Conservation (phyloP, 208 protist genomes). For the Balamuthia mandrillaris region DNA sequence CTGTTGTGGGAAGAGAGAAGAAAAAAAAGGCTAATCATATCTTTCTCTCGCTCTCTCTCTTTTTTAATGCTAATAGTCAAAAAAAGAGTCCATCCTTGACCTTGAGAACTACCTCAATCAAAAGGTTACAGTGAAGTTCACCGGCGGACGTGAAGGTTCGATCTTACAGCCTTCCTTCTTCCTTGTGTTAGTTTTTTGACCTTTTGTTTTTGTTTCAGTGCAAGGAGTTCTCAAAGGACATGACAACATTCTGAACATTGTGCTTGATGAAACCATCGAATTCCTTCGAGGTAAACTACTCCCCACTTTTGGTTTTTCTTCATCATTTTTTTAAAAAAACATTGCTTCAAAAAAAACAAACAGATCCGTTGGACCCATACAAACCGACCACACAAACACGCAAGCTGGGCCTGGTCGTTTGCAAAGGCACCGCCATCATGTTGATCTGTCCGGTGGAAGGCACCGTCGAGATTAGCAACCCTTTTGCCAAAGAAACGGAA, state of each 20-base stretch:
- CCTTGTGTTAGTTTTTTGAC: neutral
- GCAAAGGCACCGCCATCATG: constrained; percentile 62
- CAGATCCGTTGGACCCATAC: constrained; percentile 52
- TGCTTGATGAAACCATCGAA: constrained; percentile 65
- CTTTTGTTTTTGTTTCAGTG: neutral
- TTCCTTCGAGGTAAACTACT: constrained; percentile 53
- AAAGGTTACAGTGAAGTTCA: neutral
- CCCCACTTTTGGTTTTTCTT: neutral
- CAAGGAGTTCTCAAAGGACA: constrained; percentile 55
- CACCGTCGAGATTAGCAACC: constrained; percentile 63
- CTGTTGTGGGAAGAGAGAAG: no score
- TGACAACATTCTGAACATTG: constrained; percentile 67
- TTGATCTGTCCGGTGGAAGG: constrained; percentile 61
- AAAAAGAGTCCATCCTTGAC: neutral
- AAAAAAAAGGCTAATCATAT: no score
- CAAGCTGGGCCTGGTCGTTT: constrained; percentile 59
- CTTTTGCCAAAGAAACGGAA: constrained; percentile 43
- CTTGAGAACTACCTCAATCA: neutral
- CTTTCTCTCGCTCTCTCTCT: no score
- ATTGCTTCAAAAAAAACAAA: no score
- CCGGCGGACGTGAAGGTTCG: neutral
- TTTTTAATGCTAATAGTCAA: no score
- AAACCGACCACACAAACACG: constrained; percentile 53
- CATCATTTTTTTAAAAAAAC: no score
- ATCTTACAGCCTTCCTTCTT: neutral